Conservation (phyloP, 108 stramenopile species). For the Cyclostephanos tholiformis region DNA sequence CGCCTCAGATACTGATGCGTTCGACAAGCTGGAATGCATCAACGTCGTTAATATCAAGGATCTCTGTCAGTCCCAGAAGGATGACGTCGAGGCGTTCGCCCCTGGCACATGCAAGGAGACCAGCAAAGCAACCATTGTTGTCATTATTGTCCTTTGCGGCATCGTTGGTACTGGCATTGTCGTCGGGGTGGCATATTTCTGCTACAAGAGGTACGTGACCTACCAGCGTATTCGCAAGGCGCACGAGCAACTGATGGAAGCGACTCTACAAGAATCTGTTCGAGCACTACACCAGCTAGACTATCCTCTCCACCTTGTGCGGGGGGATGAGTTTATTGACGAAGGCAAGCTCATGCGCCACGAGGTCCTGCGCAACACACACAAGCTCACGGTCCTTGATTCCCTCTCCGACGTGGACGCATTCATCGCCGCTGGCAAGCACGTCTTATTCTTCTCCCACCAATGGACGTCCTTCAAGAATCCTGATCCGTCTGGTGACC, state of each 20-base stretch:
- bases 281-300: constrained; percentile 40
- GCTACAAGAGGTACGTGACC: constrained; percentile 21
- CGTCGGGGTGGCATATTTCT: constrained; percentile 10
- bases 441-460: constrained; percentile 47
- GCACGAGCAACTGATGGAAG: constrained; percentile 47
- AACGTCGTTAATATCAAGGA: constrained; percentile 19
- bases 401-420: constrained; percentile 46
- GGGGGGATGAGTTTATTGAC: constrained; percentile 40
- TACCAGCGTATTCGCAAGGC: constrained; percentile 37
- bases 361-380: constrained; percentile 42
- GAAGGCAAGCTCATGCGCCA: constrained; percentile 42
- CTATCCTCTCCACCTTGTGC: constrained; percentile 47
- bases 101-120: constrained; percentile 28
- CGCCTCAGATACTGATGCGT: constrained; percentile 6
- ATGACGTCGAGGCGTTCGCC: constrained; percentile 37
- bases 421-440: constrained; percentile 42
- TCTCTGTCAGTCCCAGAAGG: constrained; percentile 38
- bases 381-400: constrained; percentile 48
- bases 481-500: constrained; percentile 38
- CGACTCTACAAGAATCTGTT: constrained; percentile 40
- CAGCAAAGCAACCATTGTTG: constrained; percentile 20
- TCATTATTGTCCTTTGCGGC: constrained; percentile 25
- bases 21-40: constrained; percentile 23
- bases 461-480: constrained; percentile 42
- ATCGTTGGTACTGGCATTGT: constrained; percentile 25